Conservation (phyloP, 1,139 yeast genomes). For the Yamadazyma pseudoaaseri region DNA sequence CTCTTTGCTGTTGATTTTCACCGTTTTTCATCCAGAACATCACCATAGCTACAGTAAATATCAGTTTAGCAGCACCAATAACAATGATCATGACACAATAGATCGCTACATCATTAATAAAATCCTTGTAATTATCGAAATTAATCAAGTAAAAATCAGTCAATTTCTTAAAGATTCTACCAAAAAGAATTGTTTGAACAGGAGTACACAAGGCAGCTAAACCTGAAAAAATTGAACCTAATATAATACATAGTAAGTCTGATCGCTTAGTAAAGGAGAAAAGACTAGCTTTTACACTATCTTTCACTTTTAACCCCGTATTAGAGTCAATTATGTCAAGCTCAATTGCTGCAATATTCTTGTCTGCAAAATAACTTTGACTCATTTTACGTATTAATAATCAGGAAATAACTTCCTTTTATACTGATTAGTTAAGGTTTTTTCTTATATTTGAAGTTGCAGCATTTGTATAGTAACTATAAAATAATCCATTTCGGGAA, state of each 20-base stretch:
- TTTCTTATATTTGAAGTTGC: background rate
- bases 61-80: conserved; percentile 53
- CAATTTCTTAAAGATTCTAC: conserved; percentile 58
- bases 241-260: conserved; percentile 23
- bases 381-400: background rate
- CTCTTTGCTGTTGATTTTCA: conserved; percentile 63
- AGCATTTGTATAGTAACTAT: background rate
- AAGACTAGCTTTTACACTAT: conserved; percentile 16
- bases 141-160: conserved; percentile 32
- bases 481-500: conserved; percentile 9
- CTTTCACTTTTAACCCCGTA: conserved; percentile 4
- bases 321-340: conserved; percentile 9
- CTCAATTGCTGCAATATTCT: conserved; percentile 5
- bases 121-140: conserved; percentile 24
- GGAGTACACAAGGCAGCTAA: conserved; percentile 59
- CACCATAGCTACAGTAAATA: conserved; percentile 56
- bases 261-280: conserved; percentile 23
- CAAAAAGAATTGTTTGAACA: conserved; percentile 62
- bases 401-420: no score
- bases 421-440: background rate
- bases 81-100: conserved; percentile 55
- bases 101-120: conserved; percentile 43
- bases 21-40: conserved; percentile 70
- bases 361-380: conserved; percentile 5
- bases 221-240: conserved; percentile 24